Conservation (phyloP, 1,139 yeast species). For the Saccharomyces hybrid region DNA sequence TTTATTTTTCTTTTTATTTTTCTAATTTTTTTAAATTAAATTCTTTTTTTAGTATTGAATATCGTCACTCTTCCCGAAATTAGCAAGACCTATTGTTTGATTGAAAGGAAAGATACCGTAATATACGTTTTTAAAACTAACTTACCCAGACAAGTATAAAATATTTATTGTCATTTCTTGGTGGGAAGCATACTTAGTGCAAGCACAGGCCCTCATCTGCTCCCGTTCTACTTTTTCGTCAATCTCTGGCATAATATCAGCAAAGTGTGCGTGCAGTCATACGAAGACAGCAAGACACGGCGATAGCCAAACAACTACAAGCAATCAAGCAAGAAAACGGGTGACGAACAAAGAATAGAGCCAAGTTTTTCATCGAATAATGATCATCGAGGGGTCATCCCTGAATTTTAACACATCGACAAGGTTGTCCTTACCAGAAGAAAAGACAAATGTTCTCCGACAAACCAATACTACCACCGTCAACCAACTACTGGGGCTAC, state of each 20-base stretch:
- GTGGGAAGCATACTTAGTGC: background rate
- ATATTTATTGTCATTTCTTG: background rate
- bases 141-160: background rate
- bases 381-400: background rate
- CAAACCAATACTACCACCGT: slow-evolving; percentile 26
- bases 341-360: background rate
- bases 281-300: background rate
- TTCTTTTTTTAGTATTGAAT: background rate
- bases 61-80: background rate
- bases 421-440: background rate
- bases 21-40: background rate
- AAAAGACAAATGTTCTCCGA: background rate
- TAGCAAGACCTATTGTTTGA: background rate
- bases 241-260: background rate
- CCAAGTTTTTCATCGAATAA: background rate
- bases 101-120: background rate
- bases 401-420: background rate
- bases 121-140: background rate
- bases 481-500: slow-evolving; percentile 28
- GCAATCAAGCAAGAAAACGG: background rate
- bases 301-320: background rate
- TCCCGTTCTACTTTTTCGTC: background rate
- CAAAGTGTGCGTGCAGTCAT: background rate
- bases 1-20: background rate
- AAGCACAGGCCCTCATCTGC: background rate